Base-by-base conservation (phyloP, 768 basidiomycete genomes). In the Floccularia luteovirens region DNA sequence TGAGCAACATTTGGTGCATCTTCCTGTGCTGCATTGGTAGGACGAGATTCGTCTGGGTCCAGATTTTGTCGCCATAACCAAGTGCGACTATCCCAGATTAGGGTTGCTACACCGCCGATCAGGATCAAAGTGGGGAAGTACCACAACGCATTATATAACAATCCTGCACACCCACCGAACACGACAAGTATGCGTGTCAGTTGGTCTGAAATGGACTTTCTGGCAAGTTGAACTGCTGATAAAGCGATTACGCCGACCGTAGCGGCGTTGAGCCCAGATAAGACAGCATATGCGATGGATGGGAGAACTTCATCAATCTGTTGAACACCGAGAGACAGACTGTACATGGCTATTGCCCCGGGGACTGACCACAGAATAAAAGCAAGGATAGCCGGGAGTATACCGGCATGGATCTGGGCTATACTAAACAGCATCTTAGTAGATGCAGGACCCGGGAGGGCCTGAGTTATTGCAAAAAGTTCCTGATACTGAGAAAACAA, bases 221-320 rank as follows among this genome's bases (percentile, higher is more conserved):
- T 50, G 1, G 66, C 51, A 12, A 75, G 66, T 43, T 74, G 69
- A 20, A 67, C 59, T 2, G 70, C 74, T 3, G 75, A 70, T 13
- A 76, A 58, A 1, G 70, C 69, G 38, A 77, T 70, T 6, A 77
- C 52, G 0, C 74, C 75, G 3, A 77, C 75, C 0, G 71, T 70
- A 3, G 74, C 63, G 1, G 73, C 69, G 46, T 78, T 77, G 14
- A 78, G 49, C 2, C 75, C 75, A 0, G 70, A 69, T 6, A 78
- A 58, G 8, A 75, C 54, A 13, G 69, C 69, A 40, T 70, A 69
- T n/a, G 67, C 73, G 16, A 67, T 58, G 2, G 50, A 49, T 2
- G 75, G 75, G 1, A 77, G 63, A 2, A 46, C 54, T 19, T 61
- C 57, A 17, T 60, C 57, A n/a, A 76, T 63, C 4, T 48, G 55